phyloP scores from a whole-genome alignment of 2,329 filamentous ascomycete species.

The Nemania diffusa region DNA sequence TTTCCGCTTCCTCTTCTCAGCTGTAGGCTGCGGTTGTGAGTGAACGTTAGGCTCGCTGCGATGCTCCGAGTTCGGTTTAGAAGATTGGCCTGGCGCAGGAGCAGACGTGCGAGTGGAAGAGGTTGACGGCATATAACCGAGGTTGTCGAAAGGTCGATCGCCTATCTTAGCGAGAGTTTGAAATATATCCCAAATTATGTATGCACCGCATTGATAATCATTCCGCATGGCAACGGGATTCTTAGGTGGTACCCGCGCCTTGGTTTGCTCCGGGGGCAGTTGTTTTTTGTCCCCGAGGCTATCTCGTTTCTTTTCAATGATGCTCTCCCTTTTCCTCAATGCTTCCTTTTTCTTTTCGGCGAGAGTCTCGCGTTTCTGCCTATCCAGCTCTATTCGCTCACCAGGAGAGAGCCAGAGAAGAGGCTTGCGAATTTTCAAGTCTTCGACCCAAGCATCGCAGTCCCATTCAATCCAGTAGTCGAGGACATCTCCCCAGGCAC shows the following conservation, averaged over 20 bases:
- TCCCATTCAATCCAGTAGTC: conserved; percentile 82
- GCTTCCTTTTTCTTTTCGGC: conserved; percentile 45
- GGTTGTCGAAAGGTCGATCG: conserved; percentile 47
- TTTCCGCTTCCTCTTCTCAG: conserved; percentile 20
- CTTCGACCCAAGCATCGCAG: conserved; percentile 76
- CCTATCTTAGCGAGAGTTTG: conserved; percentile 49
- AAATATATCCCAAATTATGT: conserved; percentile 49
- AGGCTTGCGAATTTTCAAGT: conserved; percentile 68
- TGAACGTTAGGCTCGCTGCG: neutral
- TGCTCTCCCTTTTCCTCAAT: conserved; percentile 42
- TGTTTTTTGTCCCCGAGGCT: conserved; percentile 39
- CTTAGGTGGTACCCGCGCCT: conserved; percentile 44
- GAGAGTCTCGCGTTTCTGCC: conserved; percentile 52
- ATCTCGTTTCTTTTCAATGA: conserved; percentile 41
- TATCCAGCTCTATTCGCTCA: conserved; percentile 54
- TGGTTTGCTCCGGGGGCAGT: conserved; percentile 37
- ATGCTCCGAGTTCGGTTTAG: conserved; percentile 29
- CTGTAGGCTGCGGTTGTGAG: neutral
- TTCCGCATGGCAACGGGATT: conserved; percentile 49
- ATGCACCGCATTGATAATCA: conserved; percentile 49
- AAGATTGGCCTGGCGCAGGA: conserved; percentile 45
- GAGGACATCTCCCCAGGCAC: conserved; percentile 76
- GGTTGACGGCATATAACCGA: conserved; percentile 51
- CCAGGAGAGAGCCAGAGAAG: conserved; percentile 67
- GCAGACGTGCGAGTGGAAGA: conserved; percentile 50